Evolutionary conservation across 495 filamentous ascomycete species (phyloP), one percentile per base, ranked within the genome.

Genomic region (Neurospora sp.): DNA sequence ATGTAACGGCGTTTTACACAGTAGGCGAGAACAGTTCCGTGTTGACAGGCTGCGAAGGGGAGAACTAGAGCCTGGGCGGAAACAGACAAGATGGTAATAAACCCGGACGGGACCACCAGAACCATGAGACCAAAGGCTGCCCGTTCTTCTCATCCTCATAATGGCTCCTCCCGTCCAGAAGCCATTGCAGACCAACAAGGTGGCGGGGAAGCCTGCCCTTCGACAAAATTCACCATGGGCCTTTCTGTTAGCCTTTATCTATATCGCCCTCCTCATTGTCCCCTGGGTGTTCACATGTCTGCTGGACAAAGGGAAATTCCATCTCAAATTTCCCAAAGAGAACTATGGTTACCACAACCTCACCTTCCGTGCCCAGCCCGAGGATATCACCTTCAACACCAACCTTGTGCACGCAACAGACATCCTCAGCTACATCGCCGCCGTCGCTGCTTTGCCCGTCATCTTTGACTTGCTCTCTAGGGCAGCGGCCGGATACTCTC

Each of bases 391-490:
- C 38, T 38, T 27, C 35, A 45, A 45, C 44, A 71, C 70, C 16
- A 22, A 27, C 9, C 20, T 59, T 59, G 48, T 16, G 48, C 48
- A 22, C 31, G 12, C 35, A 3, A 71, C 48, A 12, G 70, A 74
- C n/a, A 61, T 48, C 17, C 48, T 74, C 39, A 71, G 40, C 37
- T 20, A 70, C 40, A 4, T 71, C 31, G 42, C 70, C 59, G 71
- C 61, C 45, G 3, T 69, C 12, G 74, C 38, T 17, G 44, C 70
- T 6, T 4, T 70, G 9, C 79, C 77, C 4, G 76, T 80, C 41
- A 76, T 77, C 22, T 69, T 53, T 65, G 48, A 27, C 27, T 59
- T 74, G 16, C 53, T 74, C 3, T 31, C 72, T 9, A 17, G 72
- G 38, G 70, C 72, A 22, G 72, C 70, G 31, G 72, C 48, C 35